phyloP scores from a whole-genome alignment of 495 filamentous ascomycete genomes.

The Annulohypoxylon stygium region DNA sequence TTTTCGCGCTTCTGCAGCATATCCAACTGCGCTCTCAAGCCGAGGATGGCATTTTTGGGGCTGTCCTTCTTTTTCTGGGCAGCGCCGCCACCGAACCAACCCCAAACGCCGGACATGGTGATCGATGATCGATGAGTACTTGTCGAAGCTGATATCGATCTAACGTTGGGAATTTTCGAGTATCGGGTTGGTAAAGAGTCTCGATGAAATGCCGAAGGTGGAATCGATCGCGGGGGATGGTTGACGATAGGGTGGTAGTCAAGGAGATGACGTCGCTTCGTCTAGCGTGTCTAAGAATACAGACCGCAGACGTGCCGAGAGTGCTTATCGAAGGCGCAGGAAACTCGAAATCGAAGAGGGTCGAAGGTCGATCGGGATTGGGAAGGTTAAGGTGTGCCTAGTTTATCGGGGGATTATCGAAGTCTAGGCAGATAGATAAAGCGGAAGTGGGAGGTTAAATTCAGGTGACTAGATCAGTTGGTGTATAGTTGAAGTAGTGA shows the following conservation, averaged over 20 bases:
- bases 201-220: constrained; percentile 17
- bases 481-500: background rate
- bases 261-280: constrained; percentile 41
- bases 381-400: constrained; percentile 16
- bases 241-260: constrained; percentile 21
- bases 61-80: constrained; percentile 89
- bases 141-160: constrained; percentile 25
- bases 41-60: constrained; percentile 96
- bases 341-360: background rate
- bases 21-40: constrained; percentile 87
- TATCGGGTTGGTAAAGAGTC: background rate
- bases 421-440: constrained; percentile 30
- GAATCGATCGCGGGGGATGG: constrained; percentile 45
- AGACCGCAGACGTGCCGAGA: constrained; percentile 6
- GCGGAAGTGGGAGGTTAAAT: constrained; percentile 21
- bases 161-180: constrained; percentile 11
- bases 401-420: constrained; percentile 30
- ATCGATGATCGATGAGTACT: constrained; percentile 17
- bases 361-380: background rate
- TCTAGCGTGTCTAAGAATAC: constrained; percentile 21
- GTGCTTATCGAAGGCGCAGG: background rate
- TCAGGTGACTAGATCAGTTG: constrained; percentile 21
- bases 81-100: constrained; percentile 85
- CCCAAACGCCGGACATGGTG: constrained; percentile 76
- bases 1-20: constrained; percentile 98